Evolutionary conservation across 2,329 filamentous ascomycete species (phyloP), one percentile per base, ranked within the genome.

Genomic region (Peltaster fructicola): DNA sequence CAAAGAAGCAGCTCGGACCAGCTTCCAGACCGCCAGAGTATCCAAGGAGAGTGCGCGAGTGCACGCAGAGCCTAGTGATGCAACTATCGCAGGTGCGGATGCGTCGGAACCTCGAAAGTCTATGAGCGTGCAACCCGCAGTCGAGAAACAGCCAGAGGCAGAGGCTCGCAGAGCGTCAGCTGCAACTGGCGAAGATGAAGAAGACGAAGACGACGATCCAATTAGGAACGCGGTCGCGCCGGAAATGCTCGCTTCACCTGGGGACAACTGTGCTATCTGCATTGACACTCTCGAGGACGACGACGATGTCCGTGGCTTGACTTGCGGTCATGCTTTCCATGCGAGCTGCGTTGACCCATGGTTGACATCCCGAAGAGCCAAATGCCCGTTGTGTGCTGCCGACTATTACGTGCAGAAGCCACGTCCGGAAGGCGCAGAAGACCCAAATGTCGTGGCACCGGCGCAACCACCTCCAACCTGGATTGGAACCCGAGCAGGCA

Each of bases 251-350:
- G 70, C 71, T 14, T 74, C 75, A 25, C 78, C 81, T 1, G 88
- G 85, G 20, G 88, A 98, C 46, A 77, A 81, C 2, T 98, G 88
- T 52, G 88, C 88, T 24, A 95, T 98, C 41, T 98, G 88, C 51
- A 75, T 98, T 36, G 88, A 98, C 45, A 75, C 68, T 0, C 66
- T 98, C 10, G 88, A 98, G 49, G 81, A 95, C 34, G 80, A 93
- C 34, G 88, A 95, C 40, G 85, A 98, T 46, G 73, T 98, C 24
- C 79, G 88, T 38, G 88, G 88, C 3, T 57, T 98, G 32, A 82
- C 80, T 4, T 98, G 88, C 44, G 88, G 88, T n/a, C 88, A 98
- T 51, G 84, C 85, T 26, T 98, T 95, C 66, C 88, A 98, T 49
- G 84, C 82, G 24, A 79, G 76, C 18, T 98, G 88, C 47, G 69